Evolutionary conservation across 2,329 filamentous ascomycete species (phyloP).

Genomic region (Chaetomium olivaceum): DNA sequence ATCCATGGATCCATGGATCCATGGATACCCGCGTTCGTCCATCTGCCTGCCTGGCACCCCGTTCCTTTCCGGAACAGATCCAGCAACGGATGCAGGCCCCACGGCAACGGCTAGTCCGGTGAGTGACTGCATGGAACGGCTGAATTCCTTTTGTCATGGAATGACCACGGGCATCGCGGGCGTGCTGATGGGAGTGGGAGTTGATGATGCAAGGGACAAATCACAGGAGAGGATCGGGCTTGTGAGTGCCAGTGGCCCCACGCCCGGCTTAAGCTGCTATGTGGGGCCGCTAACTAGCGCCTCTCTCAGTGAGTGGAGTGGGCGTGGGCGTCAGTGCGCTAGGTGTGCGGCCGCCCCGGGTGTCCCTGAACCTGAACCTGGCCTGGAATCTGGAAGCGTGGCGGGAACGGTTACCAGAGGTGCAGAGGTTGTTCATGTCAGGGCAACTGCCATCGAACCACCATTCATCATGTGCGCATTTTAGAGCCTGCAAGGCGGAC

Average conservation of each 20-base stretch:
- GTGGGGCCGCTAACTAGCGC: background rate
- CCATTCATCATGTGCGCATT: background rate
- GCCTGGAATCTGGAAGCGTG: background rate
- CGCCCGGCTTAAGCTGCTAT: slow-evolving; percentile 18
- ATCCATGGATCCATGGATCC: too few species aligned
- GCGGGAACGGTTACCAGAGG: background rate
- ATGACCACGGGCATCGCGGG: slow-evolving; percentile 29
- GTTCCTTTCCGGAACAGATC: slow-evolving; percentile 17
- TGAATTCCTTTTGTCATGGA: slow-evolving; percentile 37
- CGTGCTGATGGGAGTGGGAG: slow-evolving; percentile 33
- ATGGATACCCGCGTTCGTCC: background rate
- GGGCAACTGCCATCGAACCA: background rate
- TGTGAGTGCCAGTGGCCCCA: slow-evolving; percentile 27
- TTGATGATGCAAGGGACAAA: slow-evolving; percentile 34
- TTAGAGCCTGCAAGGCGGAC: background rate
- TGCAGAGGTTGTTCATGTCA: background rate
- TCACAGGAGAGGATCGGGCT: slow-evolving; percentile 27
- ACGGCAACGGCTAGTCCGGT: background rate
- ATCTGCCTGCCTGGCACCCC: background rate
- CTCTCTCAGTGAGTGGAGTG: background rate
- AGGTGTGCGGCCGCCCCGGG: slow-evolving; percentile 1
- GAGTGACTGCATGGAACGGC: slow-evolving; percentile 13
- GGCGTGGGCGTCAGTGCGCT: too few species aligned
- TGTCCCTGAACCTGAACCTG: slow-evolving; percentile 16
- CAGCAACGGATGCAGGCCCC: slow-evolving; percentile 14